Evolutionary conservation across 768 basidiomycete species (phyloP), one percentile per base, ranked within the genome.

Genomic region (Leccinum rimulosum): DNA sequence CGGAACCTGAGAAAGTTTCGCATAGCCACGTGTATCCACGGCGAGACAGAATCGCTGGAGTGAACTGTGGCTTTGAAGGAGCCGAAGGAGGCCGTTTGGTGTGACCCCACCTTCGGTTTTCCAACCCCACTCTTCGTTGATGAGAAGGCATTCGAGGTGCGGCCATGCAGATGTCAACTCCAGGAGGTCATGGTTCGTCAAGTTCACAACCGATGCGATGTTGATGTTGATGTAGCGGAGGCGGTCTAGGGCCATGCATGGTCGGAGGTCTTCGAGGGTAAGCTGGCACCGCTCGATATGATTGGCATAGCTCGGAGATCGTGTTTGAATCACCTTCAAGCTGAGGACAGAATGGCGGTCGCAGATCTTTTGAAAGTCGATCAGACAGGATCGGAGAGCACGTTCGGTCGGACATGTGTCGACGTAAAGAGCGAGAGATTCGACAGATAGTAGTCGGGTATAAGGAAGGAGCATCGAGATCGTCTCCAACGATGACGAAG

Each of bases 51-150:
- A 43, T n/a, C 30, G 22, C 4, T 17, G 56, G 3, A 65, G 35
- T 2, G 40, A 48, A 22, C 25, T 12, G 30, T 63, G 61, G 14
- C 19, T 40, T 36, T 56, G 52, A 17, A 70, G 57, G 28, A 68
- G 56, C 2, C 22, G 60, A 11, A 59, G 35, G n/a, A 68, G 63
- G 15, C 68, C 65, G 9, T 31, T 31, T 4, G 62, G 67, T 0
- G 68, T 67, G 43, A 68, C 52, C 14, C 65, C 68, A 9, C 54
- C 48, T 14, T 50, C 50, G 22, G 55, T 49, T 14, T 55, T 56
- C 65, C 67, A 69, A 15, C 68, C 68, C 57, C 58, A 67, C 11
- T 62, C 57, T 43, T 58, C 53, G 28, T 69, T 68, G 10, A 68
- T 58, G 54, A 57, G 43, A 10, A 68, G 57, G 12, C 28, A 17